Base-by-base conservation (phyloP, 1,139 yeast genomes). In the Casaregolazyma suthepensis region DNA sequence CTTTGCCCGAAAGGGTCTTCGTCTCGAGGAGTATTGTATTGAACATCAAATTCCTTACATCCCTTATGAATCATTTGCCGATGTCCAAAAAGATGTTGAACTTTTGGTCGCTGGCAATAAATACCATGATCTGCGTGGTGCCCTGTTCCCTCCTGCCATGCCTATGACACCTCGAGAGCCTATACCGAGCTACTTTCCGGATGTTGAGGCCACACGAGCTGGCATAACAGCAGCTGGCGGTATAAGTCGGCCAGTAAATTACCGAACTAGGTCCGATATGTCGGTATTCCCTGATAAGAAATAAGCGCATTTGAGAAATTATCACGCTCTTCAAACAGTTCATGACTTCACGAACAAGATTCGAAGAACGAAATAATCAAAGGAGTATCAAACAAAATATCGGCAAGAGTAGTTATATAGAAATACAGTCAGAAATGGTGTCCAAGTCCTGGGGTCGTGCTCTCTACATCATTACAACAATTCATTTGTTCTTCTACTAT, bases 1-100 rank as follows among this genome's bases (percentile, higher is more conserved):
- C 52, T 74, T 74, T 61, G 77, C 77, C 20, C 68, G 77, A 56
- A 64, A 68, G 43, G 77, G 76, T 10, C 68, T 73, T 31, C 66
- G 69, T 46, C 67, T 74, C 37, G 77, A 74, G 62, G 66, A 70
- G 53, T 72, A 71, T 65, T 74, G 77, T 61, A 57, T 67, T 48
- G 69, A 72, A 59, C 66, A 74, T 62, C 64, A 63, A 53, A 71
- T 74, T 51, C 73, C 75, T 6, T 73, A 72, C 59, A 70, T 73
- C 51, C 72, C 77, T 12, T 74, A 71, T 57, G 72, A 71, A 58
- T 65, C 74, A 22, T 74, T 74, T 63, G 66, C 66, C 52, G 76
- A 74, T 51, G 69, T 74, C 54, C 64, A 70, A 57, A 63, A 63
- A 44, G 76, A 73, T 51, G 59, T 71, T 35, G 62, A 63, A 54